Conservation (phyloP, 2,329 filamentous ascomycete genomes). For the Teratosphaeriaceae sp. region DNA sequence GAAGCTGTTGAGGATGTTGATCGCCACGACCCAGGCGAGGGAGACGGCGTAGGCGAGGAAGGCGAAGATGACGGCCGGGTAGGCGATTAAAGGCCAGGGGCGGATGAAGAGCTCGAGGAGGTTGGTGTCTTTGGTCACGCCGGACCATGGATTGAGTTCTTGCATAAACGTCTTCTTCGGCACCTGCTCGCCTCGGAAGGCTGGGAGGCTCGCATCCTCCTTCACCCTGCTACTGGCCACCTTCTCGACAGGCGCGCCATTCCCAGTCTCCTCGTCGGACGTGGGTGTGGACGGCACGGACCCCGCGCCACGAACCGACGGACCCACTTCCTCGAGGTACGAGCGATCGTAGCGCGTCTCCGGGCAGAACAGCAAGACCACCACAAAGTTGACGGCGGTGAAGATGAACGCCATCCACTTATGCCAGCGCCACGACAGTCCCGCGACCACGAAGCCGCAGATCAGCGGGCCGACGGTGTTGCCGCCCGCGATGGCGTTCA, state of each 20-base stretch:
- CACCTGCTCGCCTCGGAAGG: slow-evolving; percentile 6
- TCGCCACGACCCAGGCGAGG: slow-evolving; percentile 32
- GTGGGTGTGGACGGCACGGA: neutral
- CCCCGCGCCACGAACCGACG: neutral
- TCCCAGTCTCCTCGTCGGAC: slow-evolving; percentile 3
- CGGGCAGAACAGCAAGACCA: slow-evolving; percentile 32
- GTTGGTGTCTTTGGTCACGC: slow-evolving; percentile 24
- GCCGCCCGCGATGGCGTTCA: slow-evolving; percentile 33
- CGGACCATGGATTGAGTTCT: slow-evolving; percentile 30
- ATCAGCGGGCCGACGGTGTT: slow-evolving; percentile 35
- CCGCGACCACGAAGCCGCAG: slow-evolving; percentile 35
- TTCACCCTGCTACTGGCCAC: slow-evolving; percentile 1
- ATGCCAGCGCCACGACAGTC: slow-evolving; percentile 35
- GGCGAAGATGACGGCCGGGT: slow-evolving; percentile 32
- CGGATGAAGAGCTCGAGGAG: slow-evolving; percentile 31
- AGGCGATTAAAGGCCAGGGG: slow-evolving; percentile 32
- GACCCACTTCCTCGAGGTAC: slow-evolving; percentile 2
- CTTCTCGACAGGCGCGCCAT: slow-evolving; percentile 9
- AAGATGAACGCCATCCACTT: slow-evolving; percentile 34
- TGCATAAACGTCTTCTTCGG: slow-evolving; percentile 30
- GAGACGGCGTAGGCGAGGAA: slow-evolving; percentile 34
- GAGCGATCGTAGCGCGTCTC: slow-evolving; percentile 32
- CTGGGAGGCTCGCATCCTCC: neutral
- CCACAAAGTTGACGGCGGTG: slow-evolving; percentile 28
- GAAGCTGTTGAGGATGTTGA: slow-evolving; percentile 35